phyloP scores from a whole-genome alignment of 1,139 yeast species.

The Petasospora rhodanensis region DNA sequence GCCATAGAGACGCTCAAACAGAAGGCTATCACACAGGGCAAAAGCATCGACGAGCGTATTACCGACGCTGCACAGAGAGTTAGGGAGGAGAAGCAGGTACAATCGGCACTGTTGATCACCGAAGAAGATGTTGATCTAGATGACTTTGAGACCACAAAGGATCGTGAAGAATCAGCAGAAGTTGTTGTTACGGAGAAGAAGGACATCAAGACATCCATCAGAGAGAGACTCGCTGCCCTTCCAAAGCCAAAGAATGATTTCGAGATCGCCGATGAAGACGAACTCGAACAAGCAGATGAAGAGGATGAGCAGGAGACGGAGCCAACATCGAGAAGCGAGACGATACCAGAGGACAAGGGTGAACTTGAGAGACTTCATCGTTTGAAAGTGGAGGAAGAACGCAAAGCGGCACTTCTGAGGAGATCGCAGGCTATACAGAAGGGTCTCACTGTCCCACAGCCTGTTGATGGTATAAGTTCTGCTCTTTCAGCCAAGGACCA shows the following conservation, averaged over 20 bases:
- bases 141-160: no score
- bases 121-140: conserved; percentile 45
- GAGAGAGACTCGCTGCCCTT: conserved; percentile 34
- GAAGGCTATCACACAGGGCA: conserved; percentile 17
- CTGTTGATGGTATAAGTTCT: conserved; percentile 19
- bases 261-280: conserved; percentile 38
- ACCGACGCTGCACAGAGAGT: conserved; percentile 27
- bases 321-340: conserved; percentile 3
- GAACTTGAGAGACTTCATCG: conserved; percentile 29
- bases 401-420: conserved; percentile 28
- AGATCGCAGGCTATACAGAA: conserved; percentile 48
- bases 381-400: conserved; percentile 25
- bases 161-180: no score
- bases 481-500: background rate
- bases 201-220: conserved; percentile 6
- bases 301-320: conserved; percentile 17
- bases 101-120: conserved; percentile 45
- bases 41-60: conserved; percentile 34
- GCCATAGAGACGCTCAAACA: conserved; percentile 19
- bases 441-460: conserved; percentile 47
- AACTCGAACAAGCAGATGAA: conserved; percentile 23
- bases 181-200: background rate
- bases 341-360: conserved; percentile 31
- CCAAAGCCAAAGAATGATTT: conserved; percentile 59
- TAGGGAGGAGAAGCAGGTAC: conserved; percentile 25